Evolutionary conservation across 306 rosid species (phyloP), one percentile per base, ranked within the genome.

Genomic region (Lagenaria siceraria): DNA sequence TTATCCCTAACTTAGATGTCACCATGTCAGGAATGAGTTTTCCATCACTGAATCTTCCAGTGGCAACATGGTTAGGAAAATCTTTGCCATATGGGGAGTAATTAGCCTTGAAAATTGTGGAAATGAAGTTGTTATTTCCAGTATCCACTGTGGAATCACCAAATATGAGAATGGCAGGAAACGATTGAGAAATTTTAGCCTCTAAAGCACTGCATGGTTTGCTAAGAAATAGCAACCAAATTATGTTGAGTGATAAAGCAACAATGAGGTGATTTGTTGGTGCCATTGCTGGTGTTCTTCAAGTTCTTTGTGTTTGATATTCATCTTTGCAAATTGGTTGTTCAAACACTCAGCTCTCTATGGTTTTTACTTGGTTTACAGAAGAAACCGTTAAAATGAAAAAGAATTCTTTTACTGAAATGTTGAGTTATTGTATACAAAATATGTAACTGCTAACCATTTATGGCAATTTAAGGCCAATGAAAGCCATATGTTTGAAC

Each of bases 61-160:
- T 89, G 0, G 90, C 79, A 8, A 80, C 60, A 27, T 87, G 92
- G 6, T 80, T 86, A 1, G 90, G 88, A 7, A 86, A 92, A 64
- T 92, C 88, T 27, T 24, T 77, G 6, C 94, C 96, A 48, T 87
- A 87, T 10, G 98, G 96, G 0, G 18, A 73, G 80, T 87, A 85
- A 60, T 93, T 85, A 51, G 64, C 92, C 79, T 80, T 88, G 4
- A 64, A 55, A 33, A 62, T 12, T 3, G 93, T 88, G 3, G 11
- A 29, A 8, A 89, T 71, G 84, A 83, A 86, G 78, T 89, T 90
- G 83, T 90, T 90, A 43, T 90, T 89, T 8, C 92, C 96, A 2
- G 90, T 53, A 40, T 88, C 97, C 8, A 86, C 87, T 0, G 91
- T 81, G 1, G 94, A 92, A 82, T 90, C 94, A 0, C 97, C 97